Evolutionary conservation across 2,329 filamentous ascomycete species (phyloP).

Genomic region (Colletotrichum eleusines): DNA sequence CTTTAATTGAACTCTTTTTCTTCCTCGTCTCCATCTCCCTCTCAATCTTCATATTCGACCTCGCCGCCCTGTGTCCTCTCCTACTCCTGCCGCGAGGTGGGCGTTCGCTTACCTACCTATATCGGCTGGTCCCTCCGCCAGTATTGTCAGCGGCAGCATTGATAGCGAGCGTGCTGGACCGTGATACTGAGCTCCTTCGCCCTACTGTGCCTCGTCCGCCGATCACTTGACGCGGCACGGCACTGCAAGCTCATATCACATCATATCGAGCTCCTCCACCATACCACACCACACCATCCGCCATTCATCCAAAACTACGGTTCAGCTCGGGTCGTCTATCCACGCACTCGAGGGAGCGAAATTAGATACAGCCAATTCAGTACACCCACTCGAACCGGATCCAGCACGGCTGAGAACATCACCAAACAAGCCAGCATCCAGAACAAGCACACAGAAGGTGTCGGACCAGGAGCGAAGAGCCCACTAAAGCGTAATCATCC

Average conservation of each 20-base stretch:
- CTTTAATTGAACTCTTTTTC: neutral
- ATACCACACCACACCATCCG: constrained; percentile 16
- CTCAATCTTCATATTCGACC: neutral
- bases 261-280: constrained; percentile 1
- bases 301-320: constrained; percentile 10
- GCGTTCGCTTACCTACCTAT: neutral
- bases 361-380: constrained; percentile 6
- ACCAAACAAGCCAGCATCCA: constrained; percentile 10
- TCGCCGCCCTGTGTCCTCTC: neutral
- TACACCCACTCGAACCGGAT: constrained; percentile 12
- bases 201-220: constrained; percentile 29
- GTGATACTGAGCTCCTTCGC: constrained; percentile 28
- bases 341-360: constrained; percentile 4
- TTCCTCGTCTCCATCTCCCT: neutral
- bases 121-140: neutral
- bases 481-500: neutral
- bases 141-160: constrained; percentile 15
- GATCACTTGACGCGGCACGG: constrained; percentile 33
- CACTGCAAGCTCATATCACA: constrained; percentile 24
- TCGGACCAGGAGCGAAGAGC: neutral
- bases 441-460: constrained; percentile 1
- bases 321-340: constrained; percentile 8
- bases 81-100: neutral
- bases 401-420: neutral
- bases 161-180: constrained; percentile 14